phyloP scores from a whole-genome alignment of 2,329 filamentous ascomycete genomes.

The Metarhizium robertsii region DNA sequence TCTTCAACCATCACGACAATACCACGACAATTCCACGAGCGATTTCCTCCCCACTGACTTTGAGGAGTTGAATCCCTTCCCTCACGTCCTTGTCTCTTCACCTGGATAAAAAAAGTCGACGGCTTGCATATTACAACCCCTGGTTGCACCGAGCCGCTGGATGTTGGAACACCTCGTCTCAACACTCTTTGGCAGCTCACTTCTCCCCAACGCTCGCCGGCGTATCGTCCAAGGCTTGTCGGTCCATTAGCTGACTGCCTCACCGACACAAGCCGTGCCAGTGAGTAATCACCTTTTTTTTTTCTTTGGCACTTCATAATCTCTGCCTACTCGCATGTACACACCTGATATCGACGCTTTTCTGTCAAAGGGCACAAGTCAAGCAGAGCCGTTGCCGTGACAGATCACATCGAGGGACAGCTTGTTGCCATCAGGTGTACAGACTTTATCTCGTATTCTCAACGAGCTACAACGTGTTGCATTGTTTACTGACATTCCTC shows the following conservation, averaged over 20 bases:
- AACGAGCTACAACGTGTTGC: not conserved
- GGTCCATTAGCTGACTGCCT: constrained; percentile 1
- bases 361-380: too few relatives aligned
- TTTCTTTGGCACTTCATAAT: not conserved
- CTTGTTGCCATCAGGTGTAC: not conserved
- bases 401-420: too few relatives aligned
- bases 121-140: not conserved
- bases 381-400: too few relatives aligned
- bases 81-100: not conserved
- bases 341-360: too few relatives aligned
- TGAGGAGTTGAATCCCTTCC: not conserved
- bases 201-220: not conserved
- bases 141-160: not conserved
- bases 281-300: not conserved
- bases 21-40: not conserved
- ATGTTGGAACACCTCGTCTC: not conserved
- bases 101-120: not conserved
- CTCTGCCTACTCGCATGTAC: not conserved
- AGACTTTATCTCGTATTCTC: not conserved
- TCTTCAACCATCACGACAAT: not conserved
- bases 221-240: not conserved
- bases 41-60: not conserved
- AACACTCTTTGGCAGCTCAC: not conserved
- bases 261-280: not conserved
- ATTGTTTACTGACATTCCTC: not conserved